Conservation (phyloP, 1,284 basidiomycete genomes). For the Cutaneotrichosporon cavernicola region DNA sequence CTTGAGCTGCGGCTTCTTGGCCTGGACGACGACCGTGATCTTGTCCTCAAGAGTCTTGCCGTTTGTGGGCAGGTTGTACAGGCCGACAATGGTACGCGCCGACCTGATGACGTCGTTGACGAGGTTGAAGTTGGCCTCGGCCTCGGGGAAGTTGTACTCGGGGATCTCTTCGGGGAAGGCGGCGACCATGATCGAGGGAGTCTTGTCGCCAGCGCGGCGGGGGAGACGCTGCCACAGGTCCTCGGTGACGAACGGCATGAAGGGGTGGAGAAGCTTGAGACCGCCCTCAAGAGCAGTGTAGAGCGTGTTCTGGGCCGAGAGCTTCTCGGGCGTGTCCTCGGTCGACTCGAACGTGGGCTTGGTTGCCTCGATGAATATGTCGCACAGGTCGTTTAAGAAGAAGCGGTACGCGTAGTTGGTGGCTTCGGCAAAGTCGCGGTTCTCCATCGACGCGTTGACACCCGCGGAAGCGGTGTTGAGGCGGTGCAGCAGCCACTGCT, state of each 20-base stretch:
- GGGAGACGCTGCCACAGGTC: constrained; percentile 97
- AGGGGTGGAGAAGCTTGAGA: constrained; percentile 86
- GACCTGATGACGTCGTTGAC: constrained; percentile 77
- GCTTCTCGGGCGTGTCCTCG: constrained; percentile 63
- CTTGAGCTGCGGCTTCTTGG: constrained; percentile 64
- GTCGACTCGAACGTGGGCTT: constrained; percentile 89
- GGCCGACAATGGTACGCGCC: constrained; percentile 79
- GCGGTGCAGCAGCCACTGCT: constrained; percentile 94
- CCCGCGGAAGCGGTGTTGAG: constrained; percentile 77
- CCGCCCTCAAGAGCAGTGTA: constrained; percentile 93
- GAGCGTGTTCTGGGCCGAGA: constrained; percentile 90
- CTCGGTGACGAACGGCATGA: constrained; percentile 99
- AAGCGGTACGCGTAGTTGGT: constrained; percentile 86
- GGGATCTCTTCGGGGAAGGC: constrained; percentile 66
- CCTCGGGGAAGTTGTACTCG: constrained; percentile 68
- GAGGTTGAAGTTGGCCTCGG: constrained; percentile 79
- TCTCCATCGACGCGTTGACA: constrained; percentile 72
- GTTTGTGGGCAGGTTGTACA: constrained; percentile 87
- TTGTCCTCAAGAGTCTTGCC: constrained; percentile 56
- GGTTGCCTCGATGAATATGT: constrained; percentile 98
- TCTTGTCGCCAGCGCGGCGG: constrained; percentile 73
- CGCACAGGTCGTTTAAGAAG: constrained; percentile 98
- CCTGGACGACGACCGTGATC: constrained; percentile 70
- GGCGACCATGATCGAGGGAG: constrained; percentile 85
- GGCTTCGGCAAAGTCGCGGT: constrained; percentile 89